Percentiles rank a stretch among this genome's conserved stretches.
Conservation (phyloP, 176 grass and related monocot genomes). For the Musa acuminata region DNA sequence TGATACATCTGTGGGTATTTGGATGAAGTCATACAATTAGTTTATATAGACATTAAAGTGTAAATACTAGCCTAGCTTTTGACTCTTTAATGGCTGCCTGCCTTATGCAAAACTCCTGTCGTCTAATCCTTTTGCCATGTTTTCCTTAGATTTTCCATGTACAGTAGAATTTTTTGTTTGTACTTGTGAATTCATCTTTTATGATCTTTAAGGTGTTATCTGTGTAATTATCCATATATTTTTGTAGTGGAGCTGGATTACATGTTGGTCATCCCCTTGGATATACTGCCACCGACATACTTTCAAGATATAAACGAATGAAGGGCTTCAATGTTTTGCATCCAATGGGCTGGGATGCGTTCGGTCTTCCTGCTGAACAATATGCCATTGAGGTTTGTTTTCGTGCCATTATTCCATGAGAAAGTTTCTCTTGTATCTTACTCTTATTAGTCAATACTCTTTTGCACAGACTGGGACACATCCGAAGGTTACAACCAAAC, state of each 20-base stretch:
- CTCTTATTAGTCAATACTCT: neutral
- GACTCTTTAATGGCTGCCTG: too few relatives aligned
- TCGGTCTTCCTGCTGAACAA: conserved; percentile 91
- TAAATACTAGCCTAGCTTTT: too few relatives aligned
- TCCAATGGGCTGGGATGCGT: conserved; percentile 98
- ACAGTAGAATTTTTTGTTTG: neutral
- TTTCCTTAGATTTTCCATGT: neutral
- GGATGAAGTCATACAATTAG: too few relatives aligned
- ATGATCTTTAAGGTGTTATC: conserved; percentile 5
- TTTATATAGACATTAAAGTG: too few relatives aligned
- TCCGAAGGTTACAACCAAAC: conserved; percentile 72
- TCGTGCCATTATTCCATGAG: neutral
- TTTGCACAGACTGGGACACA: conserved; percentile 77
- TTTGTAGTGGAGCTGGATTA: conserved; percentile 66
- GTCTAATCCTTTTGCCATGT: neutral
- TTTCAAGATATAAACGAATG: conserved; percentile 86
- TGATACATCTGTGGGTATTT: too few relatives aligned
- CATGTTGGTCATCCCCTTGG: conserved; percentile 89
- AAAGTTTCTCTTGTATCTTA: neutral
- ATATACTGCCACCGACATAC: conserved; percentile 86
- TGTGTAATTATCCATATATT: neutral
- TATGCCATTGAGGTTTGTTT: conserved; percentile 77
- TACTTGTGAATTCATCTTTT: neutral
- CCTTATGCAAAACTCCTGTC: neutral
- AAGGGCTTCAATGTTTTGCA: conserved; percentile 95